These are phyloP conservation scores for Globisporangium nodosum DNA, from an alignment of 352 stramenopile species.

Conservation along the genomic window DNA sequence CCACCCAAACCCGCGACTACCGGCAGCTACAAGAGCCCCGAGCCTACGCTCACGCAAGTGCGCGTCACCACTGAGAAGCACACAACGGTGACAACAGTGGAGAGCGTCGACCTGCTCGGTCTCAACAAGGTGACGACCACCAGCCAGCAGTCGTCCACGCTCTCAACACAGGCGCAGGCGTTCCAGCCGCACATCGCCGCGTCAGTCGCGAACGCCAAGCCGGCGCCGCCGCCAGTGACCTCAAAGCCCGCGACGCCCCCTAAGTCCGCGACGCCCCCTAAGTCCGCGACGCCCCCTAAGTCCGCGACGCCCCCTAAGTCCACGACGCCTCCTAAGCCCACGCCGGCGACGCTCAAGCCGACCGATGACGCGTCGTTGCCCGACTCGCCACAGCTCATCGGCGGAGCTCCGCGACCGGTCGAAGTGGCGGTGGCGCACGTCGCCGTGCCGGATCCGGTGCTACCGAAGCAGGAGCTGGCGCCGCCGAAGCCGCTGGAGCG, in stretches of 20 bases:
- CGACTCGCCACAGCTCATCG: neutral
- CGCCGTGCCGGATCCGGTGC: conserved; percentile 4
- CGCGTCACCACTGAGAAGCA: conserved; percentile 1
- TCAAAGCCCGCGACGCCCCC: neutral
- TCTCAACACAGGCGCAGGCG: conserved; percentile 4
- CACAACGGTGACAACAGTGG: conserved; percentile 10
- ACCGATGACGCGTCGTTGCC: neutral
- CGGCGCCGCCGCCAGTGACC: neutral
- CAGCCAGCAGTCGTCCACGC: neutral
- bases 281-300: neutral
- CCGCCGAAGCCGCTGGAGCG: conserved; percentile 15
- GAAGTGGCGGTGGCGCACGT: conserved; percentile 9
- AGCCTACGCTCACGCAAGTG: conserved; percentile 2
- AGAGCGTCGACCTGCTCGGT: conserved; percentile 44
- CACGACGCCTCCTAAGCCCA: neutral
- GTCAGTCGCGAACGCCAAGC: conserved; percentile 11
- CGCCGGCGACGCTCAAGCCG: conserved; percentile 1
- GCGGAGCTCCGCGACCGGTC: conserved; percentile 1
- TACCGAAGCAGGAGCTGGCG: conserved; percentile 2
- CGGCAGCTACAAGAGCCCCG: conserved; percentile 20
- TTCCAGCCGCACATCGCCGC: conserved; percentile 13
- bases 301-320: neutral
- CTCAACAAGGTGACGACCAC: conserved; percentile 23
- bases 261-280: neutral
- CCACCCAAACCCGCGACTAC: conserved; percentile 24